phyloP scores from a whole-genome alignment of 768 basidiomycete species.

The Lepiota subincarnata region DNA sequence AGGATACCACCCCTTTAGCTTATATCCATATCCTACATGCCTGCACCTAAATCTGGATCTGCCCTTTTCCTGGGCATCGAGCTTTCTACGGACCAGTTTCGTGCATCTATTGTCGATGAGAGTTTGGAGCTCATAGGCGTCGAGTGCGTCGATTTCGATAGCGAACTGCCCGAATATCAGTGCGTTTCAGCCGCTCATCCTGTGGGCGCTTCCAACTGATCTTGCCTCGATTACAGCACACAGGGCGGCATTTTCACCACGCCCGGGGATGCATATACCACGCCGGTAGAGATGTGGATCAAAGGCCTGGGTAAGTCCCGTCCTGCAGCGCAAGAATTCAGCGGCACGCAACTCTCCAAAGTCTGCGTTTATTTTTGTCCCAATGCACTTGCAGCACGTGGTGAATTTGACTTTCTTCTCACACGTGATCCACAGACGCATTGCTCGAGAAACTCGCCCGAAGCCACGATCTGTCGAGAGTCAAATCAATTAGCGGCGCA shows the following conservation, averaged over 20 bases:
- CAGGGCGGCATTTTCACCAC: conserved; percentile 85
- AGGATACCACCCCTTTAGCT: conserved; percentile 22
- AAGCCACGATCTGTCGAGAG: conserved; percentile 65
- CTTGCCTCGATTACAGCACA: conserved; percentile 45
- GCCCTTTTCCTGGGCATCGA: conserved; percentile 81
- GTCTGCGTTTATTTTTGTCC: conserved; percentile 20
- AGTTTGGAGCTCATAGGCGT: conserved; percentile 78
- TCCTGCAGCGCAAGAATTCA: conserved; percentile 51
- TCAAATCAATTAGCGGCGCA: conserved; percentile 73
- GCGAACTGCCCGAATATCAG: conserved; percentile 77
- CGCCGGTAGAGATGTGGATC: conserved; percentile 89
- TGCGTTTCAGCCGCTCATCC: conserved; percentile 36
- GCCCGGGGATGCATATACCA: conserved; percentile 82
- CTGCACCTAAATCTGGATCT: conserved; percentile 40
- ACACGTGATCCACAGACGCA: conserved; percentile 49
- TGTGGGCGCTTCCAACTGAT: conserved; percentile 14
- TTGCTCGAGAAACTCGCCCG: conserved; percentile 71
- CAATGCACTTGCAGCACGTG: conserved; percentile 24
- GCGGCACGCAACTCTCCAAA: no score
- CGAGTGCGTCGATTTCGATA: conserved; percentile 80
- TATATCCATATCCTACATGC: conserved; percentile 35
- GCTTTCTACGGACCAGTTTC: conserved; percentile 78
- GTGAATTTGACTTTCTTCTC: conserved; percentile 28
- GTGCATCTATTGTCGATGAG: conserved; percentile 81
- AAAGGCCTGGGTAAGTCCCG: conserved; percentile 69